Percentiles rank a stretch among this genome's conserved stretches.
These are phyloP conservation scores for Serendipita vermifera DNA, from an alignment of 768 basidiomycete species.

Conservation along the genomic window DNA sequence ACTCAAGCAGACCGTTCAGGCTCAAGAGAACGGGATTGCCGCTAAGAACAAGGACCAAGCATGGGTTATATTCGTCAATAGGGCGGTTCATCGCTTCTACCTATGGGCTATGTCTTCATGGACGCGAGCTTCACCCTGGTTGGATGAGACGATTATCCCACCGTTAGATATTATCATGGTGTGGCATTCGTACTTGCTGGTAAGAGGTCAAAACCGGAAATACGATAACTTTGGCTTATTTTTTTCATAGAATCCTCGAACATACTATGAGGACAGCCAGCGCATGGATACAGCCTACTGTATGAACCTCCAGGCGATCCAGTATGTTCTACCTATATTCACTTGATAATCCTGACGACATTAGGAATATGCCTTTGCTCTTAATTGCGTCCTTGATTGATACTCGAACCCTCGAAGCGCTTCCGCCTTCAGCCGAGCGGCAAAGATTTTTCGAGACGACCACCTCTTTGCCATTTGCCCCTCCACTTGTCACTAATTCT, in stretches of 20 bases:
- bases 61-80: not conserved
- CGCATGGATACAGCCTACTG: not conserved
- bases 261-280: not conserved
- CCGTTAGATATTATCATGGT: constrained; percentile 16
- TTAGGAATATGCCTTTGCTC: not conserved
- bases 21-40: not conserved
- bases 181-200: constrained; percentile 17
- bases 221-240: not conserved
- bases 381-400: not conserved
- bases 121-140: not conserved
- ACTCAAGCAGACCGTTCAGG: not conserved
- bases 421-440: not conserved
- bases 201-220: not conserved
- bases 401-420: not conserved
- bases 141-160: not conserved
- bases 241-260: not conserved
- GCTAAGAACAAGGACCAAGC: not conserved
- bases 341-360: not conserved
- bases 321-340: not conserved
- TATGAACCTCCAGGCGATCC: not conserved
- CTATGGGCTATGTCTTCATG: not conserved
- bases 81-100: not conserved
- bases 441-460: not conserved
- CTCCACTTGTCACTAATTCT: not conserved
- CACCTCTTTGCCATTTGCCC: not conserved